Percentiles rank a stretch among this genome's conserved stretches.
phyloP scores from a whole-genome alignment of 176 grass and related monocot genomes.

The Carex pumila region DNA sequence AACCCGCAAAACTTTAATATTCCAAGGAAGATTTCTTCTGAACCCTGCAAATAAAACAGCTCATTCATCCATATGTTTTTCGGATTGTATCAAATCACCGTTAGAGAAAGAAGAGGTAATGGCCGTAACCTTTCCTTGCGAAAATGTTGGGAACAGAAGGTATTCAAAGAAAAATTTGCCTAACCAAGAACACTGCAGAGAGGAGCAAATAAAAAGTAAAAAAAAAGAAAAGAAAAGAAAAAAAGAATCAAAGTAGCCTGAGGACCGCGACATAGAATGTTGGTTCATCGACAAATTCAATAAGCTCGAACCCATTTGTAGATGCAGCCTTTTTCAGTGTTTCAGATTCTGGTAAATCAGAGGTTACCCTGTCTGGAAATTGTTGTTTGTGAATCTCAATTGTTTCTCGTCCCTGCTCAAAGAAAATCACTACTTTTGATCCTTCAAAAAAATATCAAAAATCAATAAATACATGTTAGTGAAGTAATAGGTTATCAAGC shows the following conservation, averaged over 20 bases:
- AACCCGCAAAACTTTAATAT: neutral
- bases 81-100: neutral
- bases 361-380: constrained; percentile 47
- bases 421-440: constrained; percentile 67
- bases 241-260: constrained; percentile 18
- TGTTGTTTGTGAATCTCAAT: constrained; percentile 52
- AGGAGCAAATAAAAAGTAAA: neutral
- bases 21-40: neutral
- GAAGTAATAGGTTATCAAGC: neutral
- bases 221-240: neutral
- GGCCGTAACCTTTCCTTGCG: neutral
- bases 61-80: neutral
- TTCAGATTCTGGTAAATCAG: constrained; percentile 49
- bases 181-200: neutral
- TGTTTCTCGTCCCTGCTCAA: constrained; percentile 63
- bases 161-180: neutral
- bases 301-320: constrained; percentile 44
- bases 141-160: neutral
- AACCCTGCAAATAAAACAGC: neutral
- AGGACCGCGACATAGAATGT: constrained; percentile 61
- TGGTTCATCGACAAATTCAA: constrained; percentile 60
- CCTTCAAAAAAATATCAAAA: constrained; percentile 21
- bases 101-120: neutral
- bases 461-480: neutral
- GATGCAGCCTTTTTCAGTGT: constrained; percentile 49